Evolutionary conservation across 352 stramenopile species (phyloP).

Genomic region (Peronosclerospora sorghi): DNA sequence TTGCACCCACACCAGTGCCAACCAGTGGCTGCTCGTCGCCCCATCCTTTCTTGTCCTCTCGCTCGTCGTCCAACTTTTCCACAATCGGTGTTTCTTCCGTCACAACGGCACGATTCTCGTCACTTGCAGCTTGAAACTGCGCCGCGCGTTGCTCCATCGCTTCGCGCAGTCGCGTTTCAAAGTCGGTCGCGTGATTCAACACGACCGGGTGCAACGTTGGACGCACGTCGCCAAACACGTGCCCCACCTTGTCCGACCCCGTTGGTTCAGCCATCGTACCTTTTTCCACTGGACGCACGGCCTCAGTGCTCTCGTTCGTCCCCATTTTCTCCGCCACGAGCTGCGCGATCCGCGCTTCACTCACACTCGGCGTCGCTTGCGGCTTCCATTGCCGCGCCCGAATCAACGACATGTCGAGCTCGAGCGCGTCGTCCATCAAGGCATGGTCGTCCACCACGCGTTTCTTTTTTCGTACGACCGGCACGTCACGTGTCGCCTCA

Average conservation of each 20-base stretch:
- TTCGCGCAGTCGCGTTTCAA: constrained; percentile 60
- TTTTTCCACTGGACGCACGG: constrained; percentile 12
- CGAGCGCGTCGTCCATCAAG: constrained; percentile 40
- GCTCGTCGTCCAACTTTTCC: constrained; percentile 25
- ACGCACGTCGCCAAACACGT: constrained; percentile 22
- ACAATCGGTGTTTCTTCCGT: constrained; percentile 16
- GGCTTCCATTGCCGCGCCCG: constrained; percentile 58
- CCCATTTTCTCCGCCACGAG: constrained; percentile 14
- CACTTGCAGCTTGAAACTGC: constrained; percentile 30
- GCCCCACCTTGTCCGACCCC: constrained; percentile 17
- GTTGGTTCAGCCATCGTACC: constrained; percentile 4
- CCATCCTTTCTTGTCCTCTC: constrained; percentile 46
- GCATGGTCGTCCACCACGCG: constrained; percentile 26
- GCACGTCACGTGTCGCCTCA: constrained; percentile 16
- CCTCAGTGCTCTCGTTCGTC: too few relatives aligned
- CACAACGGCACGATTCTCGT: constrained; percentile 5
- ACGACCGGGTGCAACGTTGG: constrained; percentile 41
- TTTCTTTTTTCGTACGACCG: constrained; percentile 30
- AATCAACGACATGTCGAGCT: constrained; percentile 75
- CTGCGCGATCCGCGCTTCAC: constrained; percentile 49
- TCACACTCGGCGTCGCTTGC: constrained; percentile 30
- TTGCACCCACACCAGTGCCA: constrained; percentile 81
- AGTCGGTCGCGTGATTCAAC: constrained; percentile 81
- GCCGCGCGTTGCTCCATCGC: constrained; percentile 62
- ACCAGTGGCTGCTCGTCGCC: constrained; percentile 82